These are phyloP conservation scores for Xanthoconium purpureum DNA, from an alignment of 768 basidiomycete genomes.

Conservation along the genomic window DNA sequence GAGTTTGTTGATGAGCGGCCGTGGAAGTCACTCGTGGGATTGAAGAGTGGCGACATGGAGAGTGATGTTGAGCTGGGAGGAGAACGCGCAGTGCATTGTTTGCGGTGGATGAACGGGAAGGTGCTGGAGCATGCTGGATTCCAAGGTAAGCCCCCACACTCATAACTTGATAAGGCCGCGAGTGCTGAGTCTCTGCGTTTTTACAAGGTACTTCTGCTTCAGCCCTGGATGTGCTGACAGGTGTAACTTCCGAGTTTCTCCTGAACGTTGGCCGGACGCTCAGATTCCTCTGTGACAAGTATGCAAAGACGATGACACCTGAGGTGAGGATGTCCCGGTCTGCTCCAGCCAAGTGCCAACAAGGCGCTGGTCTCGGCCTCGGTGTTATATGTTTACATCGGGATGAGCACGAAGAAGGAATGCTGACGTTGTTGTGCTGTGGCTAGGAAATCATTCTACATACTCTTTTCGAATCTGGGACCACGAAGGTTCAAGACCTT, in stretches of 20 bases:
- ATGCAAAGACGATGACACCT: slow-evolving; percentile 72
- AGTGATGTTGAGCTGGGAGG: slow-evolving; percentile 54
- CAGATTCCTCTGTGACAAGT: slow-evolving; percentile 77
- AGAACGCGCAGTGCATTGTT: slow-evolving; percentile 57
- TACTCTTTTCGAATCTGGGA: slow-evolving; percentile 86
- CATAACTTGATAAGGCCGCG: background rate
- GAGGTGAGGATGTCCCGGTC: slow-evolving; percentile 54
- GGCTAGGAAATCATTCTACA: slow-evolving; percentile 90
- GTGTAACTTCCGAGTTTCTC: slow-evolving; percentile 78
- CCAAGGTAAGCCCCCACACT: slow-evolving; percentile 59
- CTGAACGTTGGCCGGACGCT: slow-evolving; percentile 85
- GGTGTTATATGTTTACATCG: background rate
- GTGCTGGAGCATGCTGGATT: slow-evolving; percentile 89
- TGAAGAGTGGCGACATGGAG: slow-evolving; percentile 10
- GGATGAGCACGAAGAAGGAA: background rate
- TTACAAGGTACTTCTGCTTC: slow-evolving; percentile 64
- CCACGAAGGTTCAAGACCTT: slow-evolving; percentile 70
- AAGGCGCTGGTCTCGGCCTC: background rate
- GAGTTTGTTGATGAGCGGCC: slow-evolving; percentile 55
- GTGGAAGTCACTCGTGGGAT: slow-evolving; percentile 42
- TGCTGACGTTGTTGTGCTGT: slow-evolving; percentile 5
- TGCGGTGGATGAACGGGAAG: slow-evolving; percentile 70
- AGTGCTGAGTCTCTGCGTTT: slow-evolving; percentile 4
- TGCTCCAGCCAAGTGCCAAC: background rate
- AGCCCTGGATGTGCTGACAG: slow-evolving; percentile 73